Conservation (phyloP, 2,329 filamentous ascomycete genomes). For the Tolypocladium paradoxum region DNA sequence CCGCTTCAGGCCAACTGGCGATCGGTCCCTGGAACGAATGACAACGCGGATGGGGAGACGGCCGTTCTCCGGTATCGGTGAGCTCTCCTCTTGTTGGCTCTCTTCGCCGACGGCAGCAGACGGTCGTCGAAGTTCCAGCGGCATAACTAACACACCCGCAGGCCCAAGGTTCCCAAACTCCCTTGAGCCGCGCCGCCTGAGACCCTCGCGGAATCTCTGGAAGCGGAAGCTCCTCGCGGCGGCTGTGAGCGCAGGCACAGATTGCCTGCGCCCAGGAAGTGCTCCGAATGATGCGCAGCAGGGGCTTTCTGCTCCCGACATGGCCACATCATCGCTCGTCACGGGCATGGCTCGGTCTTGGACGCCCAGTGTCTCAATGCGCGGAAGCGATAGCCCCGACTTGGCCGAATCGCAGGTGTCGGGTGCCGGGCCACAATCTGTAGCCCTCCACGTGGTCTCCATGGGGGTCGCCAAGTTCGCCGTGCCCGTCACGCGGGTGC, state of each 20-base stretch:
- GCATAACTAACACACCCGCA: slow-evolving; percentile 14
- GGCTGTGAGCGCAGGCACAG: not conserved
- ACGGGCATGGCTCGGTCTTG: not conserved
- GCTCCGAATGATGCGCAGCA: not conserved
- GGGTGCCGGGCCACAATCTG: not conserved
- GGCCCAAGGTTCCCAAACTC: slow-evolving; percentile 7
- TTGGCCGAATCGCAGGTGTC: not conserved
- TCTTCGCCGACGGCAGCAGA: not conserved
- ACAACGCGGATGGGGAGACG: slow-evolving; percentile 15
- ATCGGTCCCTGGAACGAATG: slow-evolving; percentile 23
- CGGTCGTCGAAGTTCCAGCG: slow-evolving; percentile 12
- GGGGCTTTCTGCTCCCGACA: not conserved
- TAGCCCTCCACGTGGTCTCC: too few relatives aligned
- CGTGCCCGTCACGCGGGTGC: not conserved
- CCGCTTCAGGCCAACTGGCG: slow-evolving; percentile 37
- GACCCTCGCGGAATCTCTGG: slow-evolving; percentile 11
- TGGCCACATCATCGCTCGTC: not conserved
- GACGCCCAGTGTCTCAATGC: not conserved
- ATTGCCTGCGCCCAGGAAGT: not conserved
- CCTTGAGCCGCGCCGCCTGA: slow-evolving; percentile 10
- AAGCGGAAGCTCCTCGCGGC: slow-evolving; percentile 11
- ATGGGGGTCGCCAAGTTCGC: not conserved
- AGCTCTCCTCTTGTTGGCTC: not conserved
- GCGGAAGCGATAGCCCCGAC: not conserved
- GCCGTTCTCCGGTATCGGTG: not conserved